Base-by-base conservation (phyloP, 805 yeast species). In the Candida insectorum region DNA sequence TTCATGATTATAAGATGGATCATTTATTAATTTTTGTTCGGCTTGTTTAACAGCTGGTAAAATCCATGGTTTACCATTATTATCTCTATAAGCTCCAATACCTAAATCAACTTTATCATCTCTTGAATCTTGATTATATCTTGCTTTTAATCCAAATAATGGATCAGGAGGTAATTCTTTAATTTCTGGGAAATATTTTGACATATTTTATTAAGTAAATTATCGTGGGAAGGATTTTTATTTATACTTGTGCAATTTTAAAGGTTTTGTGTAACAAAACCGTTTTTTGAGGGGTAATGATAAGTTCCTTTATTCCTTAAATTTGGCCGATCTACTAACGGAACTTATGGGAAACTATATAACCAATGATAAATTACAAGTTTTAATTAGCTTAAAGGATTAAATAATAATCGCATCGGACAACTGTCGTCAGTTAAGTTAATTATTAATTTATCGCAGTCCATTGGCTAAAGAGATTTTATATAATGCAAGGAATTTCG, bases 151-250 rank as follows among this genome's bases (percentile, higher is more conserved):
- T 6, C 84, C 93, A 49, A 88, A 89, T 34, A 88, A 72, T 5
- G 96, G 88, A 60, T 88, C 97, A 19, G 91, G 83, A 17, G 96
- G 95, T 40, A 83, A 63, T 48, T 72, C 75, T 31, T 70, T 71
- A 44, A 84, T 69, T 44, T 70, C 65, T 32, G 77, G 58, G 44
- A 73, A 73, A 43, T 54, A 58, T 22, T 49, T 47, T 5, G 67
- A 53, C 69, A 65, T 64, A 50, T 6, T 34, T 28, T 25, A 34
- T 33, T 39, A 33, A 25, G 25, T 26, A 20, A 20, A 24, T 13
- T 16, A 14, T 22, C 16, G 7, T n/a, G 12, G 14, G 24, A 24
- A 11, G 14, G 26, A 12, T 9, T 8, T 24, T 11, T 24, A 11
- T 24, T 8, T 7, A 10, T 24, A 7, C 7, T 7, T 24, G 7